Evolutionary conservation across 2,329 filamentous ascomycete genomes (phyloP).

Genomic region (Alternaria triticimaculans): DNA sequence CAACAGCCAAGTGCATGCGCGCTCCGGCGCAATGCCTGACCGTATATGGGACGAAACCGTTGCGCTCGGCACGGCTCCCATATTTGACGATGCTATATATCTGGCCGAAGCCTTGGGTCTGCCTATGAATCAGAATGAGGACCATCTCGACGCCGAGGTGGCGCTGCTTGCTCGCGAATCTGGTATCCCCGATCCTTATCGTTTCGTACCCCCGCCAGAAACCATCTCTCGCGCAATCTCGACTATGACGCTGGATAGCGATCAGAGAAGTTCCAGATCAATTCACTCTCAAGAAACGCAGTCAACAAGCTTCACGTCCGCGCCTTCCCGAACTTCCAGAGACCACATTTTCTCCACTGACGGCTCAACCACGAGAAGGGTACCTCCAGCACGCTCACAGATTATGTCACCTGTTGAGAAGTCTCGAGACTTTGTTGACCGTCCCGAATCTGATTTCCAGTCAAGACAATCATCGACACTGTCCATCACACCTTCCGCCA

Average conservation of each 20-base stretch:
- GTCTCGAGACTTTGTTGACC: constrained; percentile 23
- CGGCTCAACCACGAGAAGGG: constrained; percentile 23
- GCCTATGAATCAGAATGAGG: constrained; percentile 35
- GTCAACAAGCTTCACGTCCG: constrained; percentile 43
- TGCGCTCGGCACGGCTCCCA: constrained; percentile 37
- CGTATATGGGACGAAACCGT: constrained; percentile 28
- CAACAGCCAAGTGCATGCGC: constrained; percentile 35
- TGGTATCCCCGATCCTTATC: constrained; percentile 45
- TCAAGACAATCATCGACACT: constrained; percentile 32
- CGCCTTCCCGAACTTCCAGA: constrained; percentile 42
- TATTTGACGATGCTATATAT: constrained; percentile 46
- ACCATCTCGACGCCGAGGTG: constrained; percentile 40
- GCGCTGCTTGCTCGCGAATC: constrained; percentile 35
- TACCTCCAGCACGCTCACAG: constrained; percentile 21
- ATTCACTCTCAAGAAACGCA: constrained; percentile 46
- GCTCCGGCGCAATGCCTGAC: constrained; percentile 42
- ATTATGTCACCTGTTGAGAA: constrained; percentile 28
- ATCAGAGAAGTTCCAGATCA: constrained; percentile 41
- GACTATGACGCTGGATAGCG: constrained; percentile 40
- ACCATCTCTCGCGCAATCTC: constrained; percentile 39
- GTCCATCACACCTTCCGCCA: constrained; percentile 27
- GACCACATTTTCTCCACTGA: constrained; percentile 33
- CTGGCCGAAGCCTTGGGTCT: constrained; percentile 39
- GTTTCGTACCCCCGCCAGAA: constrained; percentile 32
- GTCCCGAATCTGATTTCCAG: constrained; percentile 19